Base-by-base conservation (phyloP, 177 flowering plant species). In the Vitis hybrid region DNA sequence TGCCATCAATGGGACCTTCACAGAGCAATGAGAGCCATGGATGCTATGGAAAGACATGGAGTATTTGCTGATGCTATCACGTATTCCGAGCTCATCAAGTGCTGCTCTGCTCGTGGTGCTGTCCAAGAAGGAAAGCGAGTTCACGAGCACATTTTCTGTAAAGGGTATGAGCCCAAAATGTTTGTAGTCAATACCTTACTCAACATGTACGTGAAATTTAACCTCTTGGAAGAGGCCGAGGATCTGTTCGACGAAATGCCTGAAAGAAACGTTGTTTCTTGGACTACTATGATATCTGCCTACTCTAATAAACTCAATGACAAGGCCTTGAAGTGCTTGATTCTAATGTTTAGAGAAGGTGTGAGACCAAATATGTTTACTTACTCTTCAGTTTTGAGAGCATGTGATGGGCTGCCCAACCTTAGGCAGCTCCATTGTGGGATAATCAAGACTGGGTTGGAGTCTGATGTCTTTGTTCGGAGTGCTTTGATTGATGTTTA, bases 241-340 rank as follows among this genome's bases (percentile, higher is more conserved):
- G 52, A 60, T 0, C 59, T 89, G 90, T 87, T 90, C 68, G 89
- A 86, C 68, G 56, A 81, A 82, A 87, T 90, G 90, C 83, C 79
- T 41, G 85, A 81, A 0, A 76, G 85, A 76, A 86, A 89, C 63
- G 93, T 89, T 50, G 86, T 90, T 52, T 81, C 93, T 13, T 90
- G 95, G 95, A 87, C 95, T 9, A 89, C 93, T 0, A 72, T 91
- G 86, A 91, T 91, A 11, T 80, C 91, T 1, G 88, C 88, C 35
- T 91, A 74, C 30, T 58, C 86, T 24, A 79, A 68, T 58, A 80
- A 75, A 67, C 24, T 73, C 18, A 60, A 64, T 46, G 60, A 71
- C 12, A 76, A 74, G 72, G 92, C 94, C 8, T 69, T 87, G 61
- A 67, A 67, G 64, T 73, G 78, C 14, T 69, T 90, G 69, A 60